Base-by-base conservation (phyloP, 2,329 filamentous ascomycete genomes). In the Elsinoe arachidis region DNA sequence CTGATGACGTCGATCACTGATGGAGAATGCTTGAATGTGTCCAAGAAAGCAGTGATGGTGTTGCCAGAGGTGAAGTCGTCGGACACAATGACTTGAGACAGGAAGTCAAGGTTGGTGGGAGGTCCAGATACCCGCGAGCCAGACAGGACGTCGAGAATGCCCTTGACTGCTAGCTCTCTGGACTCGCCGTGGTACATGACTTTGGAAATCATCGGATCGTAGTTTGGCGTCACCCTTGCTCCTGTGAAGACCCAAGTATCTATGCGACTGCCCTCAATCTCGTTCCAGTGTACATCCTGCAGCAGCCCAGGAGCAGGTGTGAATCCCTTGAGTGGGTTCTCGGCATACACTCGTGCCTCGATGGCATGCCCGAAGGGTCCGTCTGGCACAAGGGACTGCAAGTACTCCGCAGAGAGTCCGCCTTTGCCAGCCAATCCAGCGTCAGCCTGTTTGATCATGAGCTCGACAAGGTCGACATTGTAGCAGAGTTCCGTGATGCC, bases 191-290 rank as follows among this genome's bases (percentile, higher is more conserved):
- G 78, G 21, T 76, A 76, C 74, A 86, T 83, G 11, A 82, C 71
- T 66, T 83, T 83, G 3, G 78, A 80, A 56, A 83, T 71, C 3
- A 84, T 65, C 0, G 81, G 79, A 64, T 81, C 75, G 55, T 84
- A 85, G 58, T 80, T 74, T 1, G 81, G 76, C 4, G 79, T 79
- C 38, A 86, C 74, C 2, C 73, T 76, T 2, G 78, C 76, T 5
- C 83, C 83, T 1, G 76, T 77, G 56, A 78, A 74, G 1, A 85
- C 74, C 82, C 83, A 86, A 0, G 82, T 85, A 62, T 87, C 84
- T 23, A 87, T 76, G 3, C 84, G 75, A 21, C 77, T 72, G 3
- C 73, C 73, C 0, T 73, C 62, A 0, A 74, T 65, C 11, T 74
- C 63, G 47, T 60, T 60, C 76, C 81, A 85, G 14, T 74, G 63